Conservation (phyloP, 768 basidiomycete species). For the Lyophyllum atratum region DNA sequence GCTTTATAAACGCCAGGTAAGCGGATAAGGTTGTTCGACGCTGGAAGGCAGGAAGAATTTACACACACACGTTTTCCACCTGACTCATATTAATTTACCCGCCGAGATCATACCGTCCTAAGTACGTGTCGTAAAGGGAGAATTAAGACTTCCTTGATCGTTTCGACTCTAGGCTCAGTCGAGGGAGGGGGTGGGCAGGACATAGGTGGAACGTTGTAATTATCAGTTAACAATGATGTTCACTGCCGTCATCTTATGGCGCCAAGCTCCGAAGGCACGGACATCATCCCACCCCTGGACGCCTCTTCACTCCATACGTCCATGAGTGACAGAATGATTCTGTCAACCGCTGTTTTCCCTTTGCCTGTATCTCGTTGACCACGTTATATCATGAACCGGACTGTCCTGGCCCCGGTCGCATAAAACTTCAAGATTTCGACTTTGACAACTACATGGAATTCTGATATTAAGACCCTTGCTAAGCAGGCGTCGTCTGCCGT, state of each 20-base stretch:
- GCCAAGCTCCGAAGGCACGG: not conserved
- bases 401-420: not conserved
- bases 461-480: not conserved
- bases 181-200: not conserved
- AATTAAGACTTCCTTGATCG: not conserved
- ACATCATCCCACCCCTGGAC: constrained; percentile 3
- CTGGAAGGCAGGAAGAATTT: not conserved
- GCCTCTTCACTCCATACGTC: too few relatives aligned
- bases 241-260: not conserved
- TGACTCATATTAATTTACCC: constrained; percentile 8
- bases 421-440: not conserved
- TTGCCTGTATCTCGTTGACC: not conserved
- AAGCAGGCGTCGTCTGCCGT: too few relatives aligned
- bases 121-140: not conserved
- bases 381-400: not conserved
- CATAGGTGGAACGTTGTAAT: not conserved
- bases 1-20: constrained; percentile 5
- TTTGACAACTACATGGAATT: not conserved
- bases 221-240: not conserved
- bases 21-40: not conserved
- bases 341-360: not conserved
- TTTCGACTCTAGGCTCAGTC: not conserved
- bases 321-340: not conserved
- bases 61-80: not conserved
- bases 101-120: constrained; percentile 2